Base-by-base conservation (phyloP, 2,329 filamentous ascomycete species). In the Penicillium expansum region DNA sequence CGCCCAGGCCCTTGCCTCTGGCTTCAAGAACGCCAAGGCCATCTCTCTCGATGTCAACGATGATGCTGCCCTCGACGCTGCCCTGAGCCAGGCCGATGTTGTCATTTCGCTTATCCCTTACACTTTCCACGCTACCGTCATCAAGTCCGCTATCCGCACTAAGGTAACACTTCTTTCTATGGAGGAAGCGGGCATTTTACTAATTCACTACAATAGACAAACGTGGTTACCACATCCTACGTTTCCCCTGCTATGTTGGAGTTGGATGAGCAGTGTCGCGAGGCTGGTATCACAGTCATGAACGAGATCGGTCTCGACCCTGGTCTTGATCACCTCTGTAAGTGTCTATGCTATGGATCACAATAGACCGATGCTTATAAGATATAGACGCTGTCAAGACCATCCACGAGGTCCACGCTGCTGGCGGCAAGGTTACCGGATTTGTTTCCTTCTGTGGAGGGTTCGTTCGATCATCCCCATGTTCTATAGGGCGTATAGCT, bases 201-300 rank as follows among this genome's bases (percentile, higher is more conserved):
- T 47, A 47, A 47, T 35, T 16, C 14, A 24, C 14, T 13, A 35
- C 30, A 20, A 11, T 7, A 55, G 89, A 96, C 93, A 84, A 81
- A 97, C 80, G 92, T 97, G 59, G 92, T 97, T 71, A 97, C 93
- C 57, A 97, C 93, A 30, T 91, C 86, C 64, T 97, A 97, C 73
- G 90, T 96, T 65, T 95, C 90, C 5, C 91, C 91, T 4, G 90
- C 91, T 63, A 97, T 97, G 92, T 77, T 88, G 79, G 93, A 92
- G 80, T 86, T 97, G 49, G 89, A 97, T 69, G 81, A 86, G 68
- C 80, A 88, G 67, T 86, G 84, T 74, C 96, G 96, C 83, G 89
- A 88, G 62, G 93, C 93, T 18, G 92, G 92, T 60, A 97, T 97
- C 73, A 96, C 91, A 11, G 92, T 97, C 72, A 92, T 97, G 89